Conservation (phyloP, 2,329 filamentous ascomycete species). For the Fusarium sp. region DNA sequence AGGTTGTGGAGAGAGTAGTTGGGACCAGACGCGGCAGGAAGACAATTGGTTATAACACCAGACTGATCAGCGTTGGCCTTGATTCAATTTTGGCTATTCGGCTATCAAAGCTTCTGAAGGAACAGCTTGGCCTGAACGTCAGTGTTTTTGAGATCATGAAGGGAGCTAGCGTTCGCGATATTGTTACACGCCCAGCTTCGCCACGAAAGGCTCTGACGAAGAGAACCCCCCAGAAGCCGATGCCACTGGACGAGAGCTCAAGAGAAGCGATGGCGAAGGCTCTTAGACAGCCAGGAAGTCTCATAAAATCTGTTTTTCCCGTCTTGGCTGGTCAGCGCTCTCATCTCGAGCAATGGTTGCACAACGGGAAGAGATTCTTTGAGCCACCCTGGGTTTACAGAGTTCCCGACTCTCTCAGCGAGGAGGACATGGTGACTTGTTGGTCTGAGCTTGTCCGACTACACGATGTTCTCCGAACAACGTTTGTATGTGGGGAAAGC, state of each 20-base stretch:
- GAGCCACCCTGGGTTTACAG: conserved; percentile 23
- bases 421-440: not conserved
- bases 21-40: not conserved
- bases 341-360: conserved; percentile 23
- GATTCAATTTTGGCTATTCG: conserved; percentile 28
- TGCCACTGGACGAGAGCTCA: not conserved
- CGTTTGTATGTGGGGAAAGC: not conserved
- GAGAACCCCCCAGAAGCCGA: fast-evolving
- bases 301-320: not conserved
- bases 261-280: not conserved
- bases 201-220: not conserved
- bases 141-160: conserved; percentile 28
- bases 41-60: conserved; percentile 5
- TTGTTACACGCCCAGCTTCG: not conserved
- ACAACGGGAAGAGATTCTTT: conserved; percentile 22
- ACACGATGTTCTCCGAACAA: conserved; percentile 16
- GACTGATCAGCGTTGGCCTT: conserved; percentile 9
- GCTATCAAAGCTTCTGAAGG: conserved; percentile 19
- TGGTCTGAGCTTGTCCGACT: not conserved
- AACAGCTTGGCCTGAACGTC: not conserved
- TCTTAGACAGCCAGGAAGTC: not conserved
- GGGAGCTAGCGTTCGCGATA: not conserved
- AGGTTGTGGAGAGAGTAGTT: conserved; percentile 1
- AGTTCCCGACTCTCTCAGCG: not conserved
- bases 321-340: not conserved